Percentiles rank a stretch among this genome's conserved stretches.
These are phyloP conservation scores for Hypoxylon fragiforme DNA, from an alignment of 495 filamentous ascomycete genomes.

Conservation along the genomic window DNA sequence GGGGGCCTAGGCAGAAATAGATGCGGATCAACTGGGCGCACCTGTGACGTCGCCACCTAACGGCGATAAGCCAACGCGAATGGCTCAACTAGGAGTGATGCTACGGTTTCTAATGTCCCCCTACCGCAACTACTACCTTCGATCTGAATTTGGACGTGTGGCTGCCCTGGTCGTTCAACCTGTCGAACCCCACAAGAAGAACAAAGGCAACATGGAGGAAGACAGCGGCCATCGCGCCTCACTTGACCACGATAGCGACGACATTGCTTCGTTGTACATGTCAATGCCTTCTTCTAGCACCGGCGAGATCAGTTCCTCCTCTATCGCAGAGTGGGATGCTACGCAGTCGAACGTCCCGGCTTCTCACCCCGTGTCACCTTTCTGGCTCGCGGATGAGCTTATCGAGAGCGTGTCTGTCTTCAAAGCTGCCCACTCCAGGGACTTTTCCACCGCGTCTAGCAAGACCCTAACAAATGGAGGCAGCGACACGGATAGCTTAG, in stretches of 20 bases:
- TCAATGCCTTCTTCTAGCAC: constrained; percentile 17
- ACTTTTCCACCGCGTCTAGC: constrained; percentile 19
- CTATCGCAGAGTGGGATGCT: constrained; percentile 17
- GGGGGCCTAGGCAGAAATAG: constrained; percentile 1
- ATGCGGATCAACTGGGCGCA: constrained; percentile 13
- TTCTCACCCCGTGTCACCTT: constrained; percentile 7
- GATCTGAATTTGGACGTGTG: constrained; percentile 4
- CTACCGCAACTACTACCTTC: constrained; percentile 4
- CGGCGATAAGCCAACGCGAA: not conserved
- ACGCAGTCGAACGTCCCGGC: constrained; percentile 2
- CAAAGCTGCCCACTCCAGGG: constrained; percentile 12
- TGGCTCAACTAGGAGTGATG: too few species aligned
- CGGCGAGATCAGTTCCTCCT: constrained; percentile 17
- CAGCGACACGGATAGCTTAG: constrained; percentile 14
- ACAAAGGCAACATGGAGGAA: constrained; percentile 24
- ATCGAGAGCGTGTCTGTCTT: constrained; percentile 8
- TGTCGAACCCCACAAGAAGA: constrained; percentile 5
- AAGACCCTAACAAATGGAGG: constrained; percentile 14
- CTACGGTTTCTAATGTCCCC: too few species aligned
- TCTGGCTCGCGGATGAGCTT: constrained; percentile 25
- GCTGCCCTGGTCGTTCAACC: constrained; percentile 10
- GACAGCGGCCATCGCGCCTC: constrained; percentile 24
- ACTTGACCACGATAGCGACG: constrained; percentile 13
- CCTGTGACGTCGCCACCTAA: constrained; percentile 22
- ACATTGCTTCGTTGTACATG: constrained; percentile 11